A percentile compares a stretch with the other conserved stretches of the same genome.
These are phyloP conservation scores for Aethionema arabicum DNA, from an alignment of 345 rosid genomes.

Conservation along the genomic window DNA sequence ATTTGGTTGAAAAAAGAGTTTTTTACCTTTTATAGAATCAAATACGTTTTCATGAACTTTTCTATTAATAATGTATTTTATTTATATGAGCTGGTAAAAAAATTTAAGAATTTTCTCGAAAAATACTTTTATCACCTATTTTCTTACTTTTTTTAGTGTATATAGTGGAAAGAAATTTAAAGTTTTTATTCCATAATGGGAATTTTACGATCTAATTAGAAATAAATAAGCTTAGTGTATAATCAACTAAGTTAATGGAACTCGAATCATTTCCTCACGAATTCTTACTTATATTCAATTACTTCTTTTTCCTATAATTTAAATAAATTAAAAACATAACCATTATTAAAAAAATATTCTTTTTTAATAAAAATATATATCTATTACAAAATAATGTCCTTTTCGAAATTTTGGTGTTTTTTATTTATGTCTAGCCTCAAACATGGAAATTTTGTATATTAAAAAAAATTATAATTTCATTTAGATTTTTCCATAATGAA, in stretches of 20 bases:
- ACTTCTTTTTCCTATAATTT: slow-evolving; percentile 1
- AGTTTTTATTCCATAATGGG: slow-evolving; percentile 33
- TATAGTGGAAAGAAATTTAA: slow-evolving; percentile 13
- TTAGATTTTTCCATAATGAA: too few relatives aligned
- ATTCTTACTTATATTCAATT: slow-evolving; percentile 15
- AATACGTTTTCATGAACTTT: slow-evolving; percentile 29
- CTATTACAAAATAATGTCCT: too few relatives aligned
- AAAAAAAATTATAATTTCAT: too few relatives aligned
- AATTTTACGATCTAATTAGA: slow-evolving; percentile 23
- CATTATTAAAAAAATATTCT: background rate
- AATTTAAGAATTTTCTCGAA: slow-evolving; percentile 2
- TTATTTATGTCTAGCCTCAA: too few relatives aligned
- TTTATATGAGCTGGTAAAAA: slow-evolving; percentile 16
- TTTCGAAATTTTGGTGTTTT: too few relatives aligned
- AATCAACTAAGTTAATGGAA: slow-evolving; percentile 33
- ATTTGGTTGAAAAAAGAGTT: slow-evolving; percentile 18
- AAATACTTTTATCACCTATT: background rate
- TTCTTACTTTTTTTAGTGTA: slow-evolving; percentile 20
- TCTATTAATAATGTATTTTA: slow-evolving; percentile 10
- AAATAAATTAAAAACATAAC: background rate
- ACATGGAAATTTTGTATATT: too few relatives aligned
- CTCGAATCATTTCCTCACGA: slow-evolving; percentile 28
- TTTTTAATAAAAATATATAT: background rate
- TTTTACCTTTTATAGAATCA: slow-evolving; percentile 3
- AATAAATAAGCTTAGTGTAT: slow-evolving; percentile 28